These are phyloP conservation scores for Xylaria sp. DNA, from an alignment of 2,329 filamentous ascomycete species.

Conservation along the genomic window DNA sequence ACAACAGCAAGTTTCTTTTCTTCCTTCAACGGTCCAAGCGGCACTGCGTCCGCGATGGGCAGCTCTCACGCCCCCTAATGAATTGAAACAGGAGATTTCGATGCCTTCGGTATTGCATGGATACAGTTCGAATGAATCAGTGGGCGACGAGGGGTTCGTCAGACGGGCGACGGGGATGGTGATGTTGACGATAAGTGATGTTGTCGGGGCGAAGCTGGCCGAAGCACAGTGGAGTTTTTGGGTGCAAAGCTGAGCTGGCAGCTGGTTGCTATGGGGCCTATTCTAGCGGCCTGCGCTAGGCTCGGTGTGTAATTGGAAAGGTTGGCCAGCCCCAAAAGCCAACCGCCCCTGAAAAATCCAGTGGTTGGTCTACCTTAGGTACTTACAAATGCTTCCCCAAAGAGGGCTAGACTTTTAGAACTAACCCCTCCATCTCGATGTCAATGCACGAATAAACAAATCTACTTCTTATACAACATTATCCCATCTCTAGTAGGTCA, in stretches of 20 bases:
- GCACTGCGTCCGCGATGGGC: conserved; percentile 28
- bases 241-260: not conserved
- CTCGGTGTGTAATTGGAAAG: conserved; percentile 5
- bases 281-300: not conserved
- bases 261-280: not conserved
- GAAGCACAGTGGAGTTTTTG: conserved; percentile 4
- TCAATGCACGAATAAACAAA: conserved; percentile 3
- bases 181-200: not conserved
- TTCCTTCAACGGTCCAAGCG: conserved; percentile 18
- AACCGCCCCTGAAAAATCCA: not conserved
- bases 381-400: not conserved
- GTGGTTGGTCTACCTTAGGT: conserved; percentile 5
- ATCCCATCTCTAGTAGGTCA: not conserved
- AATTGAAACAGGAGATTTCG: not conserved
- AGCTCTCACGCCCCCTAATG: conserved; percentile 14
- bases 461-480: conserved; percentile 1
- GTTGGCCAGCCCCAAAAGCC: conserved; percentile 3
- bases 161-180: not conserved
- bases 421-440: not conserved
- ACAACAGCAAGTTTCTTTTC: conserved; percentile 6
- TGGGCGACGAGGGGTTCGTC: not conserved
- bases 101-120: not conserved
- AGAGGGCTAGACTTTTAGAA: not conserved
- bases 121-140: not conserved
- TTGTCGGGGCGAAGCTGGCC: conserved; percentile 21